These are phyloP conservation scores for Neofusicoccum umdonicola DNA, from an alignment of 2,329 filamentous ascomycete species.

Conservation along the genomic window DNA sequence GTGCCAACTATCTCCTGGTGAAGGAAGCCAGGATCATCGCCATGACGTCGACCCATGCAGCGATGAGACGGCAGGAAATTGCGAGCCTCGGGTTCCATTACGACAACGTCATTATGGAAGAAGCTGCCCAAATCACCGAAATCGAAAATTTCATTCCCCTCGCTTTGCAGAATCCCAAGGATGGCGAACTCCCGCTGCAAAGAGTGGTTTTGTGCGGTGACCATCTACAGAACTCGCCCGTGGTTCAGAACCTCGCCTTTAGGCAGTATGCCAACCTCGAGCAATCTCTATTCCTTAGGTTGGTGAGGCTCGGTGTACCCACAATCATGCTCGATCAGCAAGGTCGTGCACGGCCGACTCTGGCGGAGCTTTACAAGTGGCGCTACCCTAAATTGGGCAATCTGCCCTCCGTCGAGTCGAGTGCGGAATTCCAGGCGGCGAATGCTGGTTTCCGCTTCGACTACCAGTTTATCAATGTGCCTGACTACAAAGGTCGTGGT, in stretches of 20 bases:
- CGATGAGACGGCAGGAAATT: constrained; percentile 90
- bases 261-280: constrained; percentile 93
- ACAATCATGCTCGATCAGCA: constrained; percentile 88
- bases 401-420: constrained; percentile 68
- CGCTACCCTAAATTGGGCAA: constrained; percentile 80
- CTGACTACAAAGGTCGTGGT: constrained; percentile 85
- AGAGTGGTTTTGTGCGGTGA: constrained; percentile 91
- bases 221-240: constrained; percentile 93
- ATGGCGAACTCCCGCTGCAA: constrained; percentile 73
- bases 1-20: constrained; percentile 90
- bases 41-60: constrained; percentile 98
- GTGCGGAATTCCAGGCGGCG: constrained; percentile 70
- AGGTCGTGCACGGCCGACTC: constrained; percentile 81
- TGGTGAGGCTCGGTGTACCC: constrained; percentile 90
- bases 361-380: constrained; percentile 91
- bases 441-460: constrained; percentile 93
- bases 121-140: constrained; percentile 96
- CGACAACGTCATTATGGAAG: constrained; percentile 97
- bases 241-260: constrained; percentile 92
- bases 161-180: constrained; percentile 78
- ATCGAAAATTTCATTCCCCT: constrained; percentile 95
- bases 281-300: constrained; percentile 87
- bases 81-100: constrained; percentile 91
- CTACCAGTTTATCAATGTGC: constrained; percentile 95
- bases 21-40: constrained; percentile 97